phyloP scores from a whole-genome alignment of 1,139 yeast genomes.

The Torulaspora globosa region DNA sequence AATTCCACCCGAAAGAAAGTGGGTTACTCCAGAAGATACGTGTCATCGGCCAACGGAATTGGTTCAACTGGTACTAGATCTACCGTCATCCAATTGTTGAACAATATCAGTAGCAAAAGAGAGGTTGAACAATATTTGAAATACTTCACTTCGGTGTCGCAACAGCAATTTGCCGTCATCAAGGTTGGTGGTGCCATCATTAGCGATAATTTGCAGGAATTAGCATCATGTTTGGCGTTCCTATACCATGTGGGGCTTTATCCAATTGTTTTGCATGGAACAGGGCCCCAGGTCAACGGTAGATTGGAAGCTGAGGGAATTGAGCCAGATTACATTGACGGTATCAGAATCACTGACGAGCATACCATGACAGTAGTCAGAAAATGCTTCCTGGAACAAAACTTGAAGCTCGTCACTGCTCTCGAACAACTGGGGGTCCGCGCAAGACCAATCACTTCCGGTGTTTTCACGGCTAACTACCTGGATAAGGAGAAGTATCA shows the following conservation, averaged over 20 bases:
- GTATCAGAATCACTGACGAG: constrained; percentile 92
- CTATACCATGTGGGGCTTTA: constrained; percentile 95
- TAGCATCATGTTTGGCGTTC: constrained; percentile 93
- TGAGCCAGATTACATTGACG: constrained; percentile 93
- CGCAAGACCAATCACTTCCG: constrained; percentile 97
- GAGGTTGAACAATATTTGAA: constrained; percentile 97
- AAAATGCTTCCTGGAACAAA: constrained; percentile 90
- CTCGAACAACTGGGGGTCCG: constrained; percentile 94
- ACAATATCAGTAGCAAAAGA: constrained; percentile 93
- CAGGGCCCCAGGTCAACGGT: constrained; percentile 98
- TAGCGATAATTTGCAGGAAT: constrained; percentile 85
- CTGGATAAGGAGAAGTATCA: constrained; percentile 87
- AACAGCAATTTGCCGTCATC: constrained; percentile 96
- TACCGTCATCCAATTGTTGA: constrained; percentile 88
- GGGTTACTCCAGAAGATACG: constrained; percentile 28
- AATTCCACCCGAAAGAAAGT: constrained; percentile 21
- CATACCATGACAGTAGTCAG: constrained; percentile 96
- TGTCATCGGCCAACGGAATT: constrained; percentile 29
- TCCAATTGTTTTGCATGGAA: constrained; percentile 95
- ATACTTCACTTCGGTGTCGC: constrained; percentile 91
- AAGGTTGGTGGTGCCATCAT: constrained; percentile 99
- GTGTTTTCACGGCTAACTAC: constrained; percentile 92
- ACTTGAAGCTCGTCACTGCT: constrained; percentile 90
- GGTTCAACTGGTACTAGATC: constrained; percentile 58
- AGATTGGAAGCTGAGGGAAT: constrained; percentile 90